Base-by-base conservation (phyloP, 2,329 filamentous ascomycete genomes). In the Colletotrichum horii region DNA sequence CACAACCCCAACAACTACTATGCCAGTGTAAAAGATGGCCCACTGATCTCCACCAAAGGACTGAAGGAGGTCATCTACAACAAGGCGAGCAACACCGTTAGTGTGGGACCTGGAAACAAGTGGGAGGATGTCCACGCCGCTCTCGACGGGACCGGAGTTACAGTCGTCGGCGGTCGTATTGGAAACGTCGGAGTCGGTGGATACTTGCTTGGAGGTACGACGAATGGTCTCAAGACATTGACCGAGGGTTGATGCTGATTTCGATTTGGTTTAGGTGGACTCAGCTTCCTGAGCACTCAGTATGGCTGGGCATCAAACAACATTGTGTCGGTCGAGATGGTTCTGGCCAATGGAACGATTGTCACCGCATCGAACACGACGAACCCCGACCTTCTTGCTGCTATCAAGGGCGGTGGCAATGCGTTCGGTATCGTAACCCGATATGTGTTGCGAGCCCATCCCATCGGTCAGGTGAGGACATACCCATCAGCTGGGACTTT, bases 1-100 rank as follows among this genome's bases (percentile, higher is more conserved):
- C 90, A 92, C 81, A 89, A 88, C 72, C 88, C 89, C 6, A 91
- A 91, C 78, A 84, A 88, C 22, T 87, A 88, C 76, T 88, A 87
- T 52, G 86, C 90, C 3, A 92, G 87, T 77, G 87, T 89, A 62
- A 80, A 86, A 16, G 86, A 82, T 3, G 89, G 89, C 0, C 83
- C 89, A 2, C 80, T 89, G 7, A 87, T 92, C 76, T 89, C 89
- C 19, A 84, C 89, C 14, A 83, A 82, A 74, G 81, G 85, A 5
- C 84, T 88, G 19, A 81, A 89, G 64, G 79, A 85, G 68, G 80
- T 89, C 14, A 79, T 81, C 0, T 81, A 88, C 22, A 82, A 87
- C 61, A 74, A 81, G 5, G 80, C 80, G 28, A 83, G 83, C 3
- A 80, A 83, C 4, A 84, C 83, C 1, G 86, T 86, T 9, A 81